phyloP scores from a whole-genome alignment of 2,329 filamentous ascomycete genomes.

The Meredithiella fracta region DNA sequence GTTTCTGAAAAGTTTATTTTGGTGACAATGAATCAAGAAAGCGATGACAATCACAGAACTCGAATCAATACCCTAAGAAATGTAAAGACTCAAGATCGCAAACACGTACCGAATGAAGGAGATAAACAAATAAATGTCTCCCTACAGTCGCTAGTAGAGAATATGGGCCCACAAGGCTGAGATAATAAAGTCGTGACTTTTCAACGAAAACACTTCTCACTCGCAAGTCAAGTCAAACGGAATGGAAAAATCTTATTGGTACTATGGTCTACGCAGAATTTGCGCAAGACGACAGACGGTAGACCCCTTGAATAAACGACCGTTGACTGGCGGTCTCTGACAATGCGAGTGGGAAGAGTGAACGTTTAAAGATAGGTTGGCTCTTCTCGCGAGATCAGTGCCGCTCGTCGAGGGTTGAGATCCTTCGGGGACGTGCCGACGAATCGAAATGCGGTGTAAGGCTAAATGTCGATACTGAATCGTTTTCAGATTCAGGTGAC shows the following conservation, averaged over 20 bases:
- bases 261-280: constrained; percentile 14
- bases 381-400: constrained; percentile 15
- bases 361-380: constrained; percentile 14
- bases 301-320: constrained; percentile 13
- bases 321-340: constrained; percentile 14
- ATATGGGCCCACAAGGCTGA: background rate
- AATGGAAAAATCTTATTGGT: constrained; percentile 14
- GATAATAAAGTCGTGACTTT: background rate
- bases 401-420: constrained; percentile 14
- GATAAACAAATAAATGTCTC: constrained; percentile 99
- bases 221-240: constrained; percentile 15
- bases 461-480: background rate
- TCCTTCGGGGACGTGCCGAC: constrained; percentile 13
- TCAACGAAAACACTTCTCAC: constrained; percentile 9
- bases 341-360: constrained; percentile 15
- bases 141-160: constrained; percentile 30
- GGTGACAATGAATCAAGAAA: background rate
- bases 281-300: constrained; percentile 14
- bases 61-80: background rate
- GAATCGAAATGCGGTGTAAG: constrained; percentile 12
- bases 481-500: constrained; percentile 11
- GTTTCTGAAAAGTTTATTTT: background rate
- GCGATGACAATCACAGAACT: background rate
- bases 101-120: constrained; percentile 53
- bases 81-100: background rate